Percentiles rank a stretch among this genome's conserved stretches.
Conservation (phyloP, 2,329 filamentous ascomycete genomes). For the Xylariaceae sp. region DNA sequence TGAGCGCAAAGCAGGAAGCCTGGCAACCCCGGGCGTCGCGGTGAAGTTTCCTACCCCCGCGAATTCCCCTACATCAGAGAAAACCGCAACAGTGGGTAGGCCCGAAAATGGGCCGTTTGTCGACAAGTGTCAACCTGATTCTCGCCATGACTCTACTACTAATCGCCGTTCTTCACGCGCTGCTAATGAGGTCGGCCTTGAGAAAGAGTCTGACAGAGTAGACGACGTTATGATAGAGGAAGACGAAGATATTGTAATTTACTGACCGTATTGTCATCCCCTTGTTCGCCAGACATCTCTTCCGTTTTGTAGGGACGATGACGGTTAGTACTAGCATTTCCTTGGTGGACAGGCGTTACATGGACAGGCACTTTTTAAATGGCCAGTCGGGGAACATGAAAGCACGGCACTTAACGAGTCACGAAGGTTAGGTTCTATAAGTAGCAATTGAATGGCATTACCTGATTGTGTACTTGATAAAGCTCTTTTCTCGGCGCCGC, state of each 20-base stretch:
- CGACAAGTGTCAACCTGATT: constrained; percentile 31
- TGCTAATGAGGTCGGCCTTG: constrained; percentile 29
- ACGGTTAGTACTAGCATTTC: constrained; percentile 5
- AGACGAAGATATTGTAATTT: constrained; percentile 87
- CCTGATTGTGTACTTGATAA: too few species aligned
- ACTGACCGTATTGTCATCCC: constrained; percentile 43
- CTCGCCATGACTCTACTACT: constrained; percentile 25
- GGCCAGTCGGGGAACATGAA: neutral
- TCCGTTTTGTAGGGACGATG: neutral
- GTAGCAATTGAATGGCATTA: too few species aligned
- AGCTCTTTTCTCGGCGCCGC: too few species aligned
- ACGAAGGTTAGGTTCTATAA: too few species aligned
- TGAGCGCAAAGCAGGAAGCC: constrained; percentile 39
- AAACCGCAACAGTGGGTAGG: constrained; percentile 41
- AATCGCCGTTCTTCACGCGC: constrained; percentile 30
- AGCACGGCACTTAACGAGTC: neutral
- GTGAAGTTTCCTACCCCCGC: constrained; percentile 28
- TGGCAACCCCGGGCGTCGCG: constrained; percentile 33
- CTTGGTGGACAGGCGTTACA: constrained; percentile 6
- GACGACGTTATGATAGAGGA: constrained; percentile 76
- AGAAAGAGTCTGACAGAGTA: constrained; percentile 55
- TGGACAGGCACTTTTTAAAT: neutral
- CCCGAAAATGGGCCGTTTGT: constrained; percentile 38
- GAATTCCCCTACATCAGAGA: constrained; percentile 28
- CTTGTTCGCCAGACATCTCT: neutral